Conservation (phyloP, 371 early-diverging fungal genomes). For the Mucor irregularis region DNA sequence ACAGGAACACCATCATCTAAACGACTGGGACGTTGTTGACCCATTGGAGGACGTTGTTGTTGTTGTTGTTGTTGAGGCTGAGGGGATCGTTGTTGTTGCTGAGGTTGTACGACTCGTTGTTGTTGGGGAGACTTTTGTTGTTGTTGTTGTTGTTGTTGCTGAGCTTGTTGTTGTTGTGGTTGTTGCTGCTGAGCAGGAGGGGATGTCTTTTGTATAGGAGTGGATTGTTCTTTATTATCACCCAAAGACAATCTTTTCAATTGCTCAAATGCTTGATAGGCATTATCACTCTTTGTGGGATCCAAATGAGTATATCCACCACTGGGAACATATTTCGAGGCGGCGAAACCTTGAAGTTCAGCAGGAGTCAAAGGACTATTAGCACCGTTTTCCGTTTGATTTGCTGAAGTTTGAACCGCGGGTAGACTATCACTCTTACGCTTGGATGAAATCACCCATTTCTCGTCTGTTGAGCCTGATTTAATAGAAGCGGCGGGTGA, state of each 20-base stretch:
- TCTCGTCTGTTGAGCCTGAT: neutral
- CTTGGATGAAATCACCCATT: conserved; percentile 8
- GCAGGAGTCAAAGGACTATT: conserved; percentile 14
- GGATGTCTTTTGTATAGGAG: neutral
- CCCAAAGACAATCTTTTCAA: conserved; percentile 11
- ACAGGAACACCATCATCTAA: conserved; percentile 17
- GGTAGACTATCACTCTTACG: neutral
- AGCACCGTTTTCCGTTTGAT: no score
- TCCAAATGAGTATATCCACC: conserved; percentile 22
- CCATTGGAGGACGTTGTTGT: conserved; percentile 1
- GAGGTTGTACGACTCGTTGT: neutral
- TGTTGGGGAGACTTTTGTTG: neutral
- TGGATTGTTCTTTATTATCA: neutral
- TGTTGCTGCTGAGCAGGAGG: neutral
- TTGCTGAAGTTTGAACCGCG: neutral
- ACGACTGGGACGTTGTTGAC: neutral
- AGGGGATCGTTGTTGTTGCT: neutral
- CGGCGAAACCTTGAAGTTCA: conserved; percentile 22
- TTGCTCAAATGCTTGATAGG: conserved; percentile 20
- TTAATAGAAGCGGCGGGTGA: conserved; percentile 5
- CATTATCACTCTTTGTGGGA: conserved; percentile 16
- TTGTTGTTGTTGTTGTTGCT: neutral
- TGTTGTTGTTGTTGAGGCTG: conserved; percentile 7
- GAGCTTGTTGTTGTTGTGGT: neutral
- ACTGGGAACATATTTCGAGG: conserved; percentile 21